phyloP scores from a whole-genome alignment of 352 stramenopile genomes.

The Globisporangium nunn region DNA sequence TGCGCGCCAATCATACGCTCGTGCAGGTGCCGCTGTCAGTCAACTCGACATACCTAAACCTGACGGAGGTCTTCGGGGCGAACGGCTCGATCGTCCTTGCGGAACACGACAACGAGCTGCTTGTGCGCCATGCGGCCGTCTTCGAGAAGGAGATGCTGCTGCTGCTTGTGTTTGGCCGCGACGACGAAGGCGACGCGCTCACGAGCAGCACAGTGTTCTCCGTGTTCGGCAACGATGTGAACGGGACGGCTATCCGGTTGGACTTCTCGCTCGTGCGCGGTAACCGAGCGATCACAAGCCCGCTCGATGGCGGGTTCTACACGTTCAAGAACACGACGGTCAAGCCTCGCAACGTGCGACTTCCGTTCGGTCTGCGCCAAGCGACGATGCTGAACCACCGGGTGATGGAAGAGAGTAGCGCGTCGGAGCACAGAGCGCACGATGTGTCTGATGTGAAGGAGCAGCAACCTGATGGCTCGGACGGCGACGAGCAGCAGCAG shows the following conservation, averaged over 20 bases:
- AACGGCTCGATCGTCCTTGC: conserved; percentile 50
- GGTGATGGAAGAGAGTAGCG: neutral
- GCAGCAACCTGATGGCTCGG: neutral
- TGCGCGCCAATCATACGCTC: conserved; percentile 48
- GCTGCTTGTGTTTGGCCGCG: conserved; percentile 71
- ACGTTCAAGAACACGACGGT: conserved; percentile 68
- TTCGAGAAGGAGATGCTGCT: conserved; percentile 73
- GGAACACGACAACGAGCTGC: conserved; percentile 53
- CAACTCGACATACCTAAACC: conserved; percentile 62
- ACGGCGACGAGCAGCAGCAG: conserved; percentile 1
- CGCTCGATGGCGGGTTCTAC: conserved; percentile 29
- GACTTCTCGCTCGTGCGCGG: conserved; percentile 60
- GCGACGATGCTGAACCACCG: conserved; percentile 30
- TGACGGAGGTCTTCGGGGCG: conserved; percentile 51
- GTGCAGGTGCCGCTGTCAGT: conserved; percentile 55
- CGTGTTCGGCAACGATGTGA: conserved; percentile 33
- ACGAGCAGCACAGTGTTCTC: conserved; percentile 48
- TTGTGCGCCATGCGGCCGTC: conserved; percentile 67
- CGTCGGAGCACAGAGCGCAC: neutral
- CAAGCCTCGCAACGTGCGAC: conserved; percentile 39
- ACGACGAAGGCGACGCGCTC: conserved; percentile 45
- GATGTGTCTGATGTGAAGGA: neutral
- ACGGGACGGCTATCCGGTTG: conserved; percentile 26
- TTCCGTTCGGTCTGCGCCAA: conserved; percentile 66
- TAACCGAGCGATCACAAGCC: conserved; percentile 21